Percentiles rank a stretch among this genome's conserved stretches.
phyloP scores from a whole-genome alignment of 257 asterid species.

The Solanum okadae region DNA sequence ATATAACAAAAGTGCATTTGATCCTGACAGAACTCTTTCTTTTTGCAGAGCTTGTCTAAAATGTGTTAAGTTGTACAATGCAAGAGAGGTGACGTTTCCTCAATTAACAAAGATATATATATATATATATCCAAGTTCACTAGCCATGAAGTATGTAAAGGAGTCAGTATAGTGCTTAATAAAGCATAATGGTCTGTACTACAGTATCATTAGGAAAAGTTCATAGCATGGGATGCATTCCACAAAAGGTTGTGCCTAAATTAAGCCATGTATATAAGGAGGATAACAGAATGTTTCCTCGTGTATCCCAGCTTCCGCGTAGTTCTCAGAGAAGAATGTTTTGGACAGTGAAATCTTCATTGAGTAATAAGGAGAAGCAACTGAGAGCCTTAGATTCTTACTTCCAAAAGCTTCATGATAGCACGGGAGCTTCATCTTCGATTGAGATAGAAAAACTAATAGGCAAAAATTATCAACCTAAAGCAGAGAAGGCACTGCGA shows the following conservation, averaged over 20 bases:
- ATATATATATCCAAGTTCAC: neutral
- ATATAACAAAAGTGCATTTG: neutral
- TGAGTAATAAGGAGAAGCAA: slow-evolving; percentile 40
- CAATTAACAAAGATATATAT: neutral
- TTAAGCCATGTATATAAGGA: neutral
- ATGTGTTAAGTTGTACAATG: neutral
- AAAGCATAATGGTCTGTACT: neutral
- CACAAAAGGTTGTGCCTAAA: neutral
- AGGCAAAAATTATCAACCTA: slow-evolving; percentile 8
- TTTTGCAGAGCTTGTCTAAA: neutral
- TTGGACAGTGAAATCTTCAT: slow-evolving; percentile 18
- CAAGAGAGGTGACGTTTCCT: neutral
- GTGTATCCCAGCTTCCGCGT: neutral
- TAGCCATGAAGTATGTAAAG: neutral
- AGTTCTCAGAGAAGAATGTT: slow-evolving; percentile 13
- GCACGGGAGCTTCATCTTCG: slow-evolving; percentile 12
- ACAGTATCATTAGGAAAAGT: neutral
- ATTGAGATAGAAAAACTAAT: slow-evolving; percentile 9
- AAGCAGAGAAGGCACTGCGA: slow-evolving; percentile 23
- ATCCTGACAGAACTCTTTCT: neutral
- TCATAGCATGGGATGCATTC: neutral
- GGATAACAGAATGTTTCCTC: neutral
- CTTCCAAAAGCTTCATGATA: slow-evolving; percentile 39
- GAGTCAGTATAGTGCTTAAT: neutral
- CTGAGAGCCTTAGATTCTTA: slow-evolving; percentile 52